Conservation (phyloP, 768 basidiomycete genomes). For the Pleurotus sapidus region DNA sequence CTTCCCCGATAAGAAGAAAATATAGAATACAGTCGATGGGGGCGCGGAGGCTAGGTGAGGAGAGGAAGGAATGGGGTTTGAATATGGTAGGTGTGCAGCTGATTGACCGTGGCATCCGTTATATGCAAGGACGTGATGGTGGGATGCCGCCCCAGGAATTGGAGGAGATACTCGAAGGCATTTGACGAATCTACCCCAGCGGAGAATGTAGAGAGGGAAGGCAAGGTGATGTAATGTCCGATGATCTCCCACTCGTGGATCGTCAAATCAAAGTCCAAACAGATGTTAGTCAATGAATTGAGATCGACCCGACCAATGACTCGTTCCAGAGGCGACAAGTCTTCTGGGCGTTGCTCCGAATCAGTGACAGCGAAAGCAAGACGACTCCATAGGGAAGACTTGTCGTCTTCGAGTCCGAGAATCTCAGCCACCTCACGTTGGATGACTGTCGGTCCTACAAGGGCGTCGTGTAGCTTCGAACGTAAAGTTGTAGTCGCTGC, state of each 20-base stretch:
- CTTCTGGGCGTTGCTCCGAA: neutral
- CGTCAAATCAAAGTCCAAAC: neutral
- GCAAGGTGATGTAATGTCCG: constrained; percentile 15
- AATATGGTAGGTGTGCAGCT: neutral
- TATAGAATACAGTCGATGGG: neutral
- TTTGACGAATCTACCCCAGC: constrained; percentile 12
- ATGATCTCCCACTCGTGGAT: neutral
- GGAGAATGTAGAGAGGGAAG: constrained; percentile 15
- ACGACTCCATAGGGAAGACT: neutral
- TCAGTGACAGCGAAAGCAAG: neutral
- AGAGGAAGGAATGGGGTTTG: constrained; percentile 12
- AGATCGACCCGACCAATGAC: neutral
- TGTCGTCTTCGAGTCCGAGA: too few relatives aligned
- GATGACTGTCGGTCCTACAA: too few relatives aligned
- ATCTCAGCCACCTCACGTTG: too few relatives aligned
- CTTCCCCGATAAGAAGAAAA: neutral
- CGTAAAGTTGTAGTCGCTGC: too few relatives aligned
- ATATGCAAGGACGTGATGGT: constrained; percentile 16
- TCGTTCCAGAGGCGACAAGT: neutral
- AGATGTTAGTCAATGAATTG: neutral
- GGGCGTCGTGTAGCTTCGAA: too few relatives aligned
- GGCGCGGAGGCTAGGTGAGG: constrained; percentile 13
- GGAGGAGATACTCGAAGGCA: constrained; percentile 16
- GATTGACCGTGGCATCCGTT: neutral
- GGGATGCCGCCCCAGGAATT: constrained; percentile 23